Evolutionary conservation across 768 basidiomycete species (phyloP), one percentile per base, ranked within the genome.

Genomic region (Obba rivulosa): DNA sequence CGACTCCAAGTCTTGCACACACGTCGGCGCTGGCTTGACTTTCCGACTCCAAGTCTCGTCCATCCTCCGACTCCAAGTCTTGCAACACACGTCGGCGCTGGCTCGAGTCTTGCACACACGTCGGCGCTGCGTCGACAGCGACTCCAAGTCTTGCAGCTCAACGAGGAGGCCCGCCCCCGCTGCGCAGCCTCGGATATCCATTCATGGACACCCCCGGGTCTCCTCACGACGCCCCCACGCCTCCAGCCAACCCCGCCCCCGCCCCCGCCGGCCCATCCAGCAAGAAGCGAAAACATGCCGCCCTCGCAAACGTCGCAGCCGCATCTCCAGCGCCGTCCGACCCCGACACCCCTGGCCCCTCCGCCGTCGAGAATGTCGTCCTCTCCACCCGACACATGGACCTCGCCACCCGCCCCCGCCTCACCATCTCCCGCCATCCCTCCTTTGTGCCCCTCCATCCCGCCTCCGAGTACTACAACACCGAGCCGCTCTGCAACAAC

Each of bases 401-500:
- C 65, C 76, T 88, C 53, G 78, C 79, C 43, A 76, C 80, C 4
- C 76, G 87, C 21, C 83, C 83, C 1, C 80, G 80, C 43, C 79
- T 90, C 35, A 78, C 79, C 28, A 79, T 88, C 53, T 87, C 86
- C 44, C 83, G 88, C 21, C 83, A 81, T 22, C 88, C 88, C 1
- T 67, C 71, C 1, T 89, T 91, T 63, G 61, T 79, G 18, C 81
- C 83, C 3, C 66, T 74, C n/a, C 62, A 71, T 3, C 80, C 83
- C 43, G 62, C 66, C 22, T 77, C 81, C 21, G 69, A 70, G 41
- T 86, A 78, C 65, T 76, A 71, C 68, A 76, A 75, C 54, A 89
- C 86, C 8, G 88, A 91, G 52, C 75, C 81, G 17, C 70, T 84
- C 28, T 84, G 79, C 45, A 73, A 80, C 56, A 91, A 91, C 59